Evolutionary conservation across 176 grass and related monocot genomes (phyloP).

Genomic region (Oryza meyeriana): DNA sequence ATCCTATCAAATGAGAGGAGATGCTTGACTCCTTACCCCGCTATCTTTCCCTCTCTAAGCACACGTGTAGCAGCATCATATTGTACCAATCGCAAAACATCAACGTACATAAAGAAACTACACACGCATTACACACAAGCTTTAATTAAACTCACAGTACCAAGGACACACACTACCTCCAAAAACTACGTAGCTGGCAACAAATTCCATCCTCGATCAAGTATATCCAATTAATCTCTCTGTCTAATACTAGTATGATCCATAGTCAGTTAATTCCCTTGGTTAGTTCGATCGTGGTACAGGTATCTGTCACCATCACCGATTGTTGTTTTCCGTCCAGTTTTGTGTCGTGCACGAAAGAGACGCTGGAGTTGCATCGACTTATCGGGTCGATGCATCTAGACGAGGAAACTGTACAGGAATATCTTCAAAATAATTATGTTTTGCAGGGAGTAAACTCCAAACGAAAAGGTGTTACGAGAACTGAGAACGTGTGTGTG

Average conservation of each 20-base stretch:
- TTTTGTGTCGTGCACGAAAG: background rate
- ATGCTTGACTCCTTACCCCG: too few species aligned
- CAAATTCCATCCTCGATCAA: too few species aligned
- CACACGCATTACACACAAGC: background rate
- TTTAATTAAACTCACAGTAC: background rate
- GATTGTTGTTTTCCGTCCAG: background rate
- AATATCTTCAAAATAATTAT: background rate
- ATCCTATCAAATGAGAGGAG: too few species aligned
- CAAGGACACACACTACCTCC: too few species aligned
- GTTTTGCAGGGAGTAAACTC: background rate
- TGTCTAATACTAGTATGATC: background rate
- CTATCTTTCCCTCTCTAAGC: background rate
- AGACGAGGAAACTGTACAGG: background rate
- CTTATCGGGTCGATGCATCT: background rate
- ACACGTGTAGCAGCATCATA: too few species aligned
- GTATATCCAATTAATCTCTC: background rate
- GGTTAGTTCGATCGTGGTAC: background rate
- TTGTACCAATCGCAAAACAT: too few species aligned
- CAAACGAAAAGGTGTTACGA: too few species aligned
- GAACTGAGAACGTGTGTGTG: background rate
- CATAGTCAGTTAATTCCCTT: background rate
- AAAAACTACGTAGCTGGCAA: too few species aligned
- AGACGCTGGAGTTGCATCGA: background rate
- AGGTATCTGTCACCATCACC: background rate
- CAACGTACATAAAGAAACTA: background rate